Conservation (phyloP, 306 rosid species). For the Geum urbanum region DNA sequence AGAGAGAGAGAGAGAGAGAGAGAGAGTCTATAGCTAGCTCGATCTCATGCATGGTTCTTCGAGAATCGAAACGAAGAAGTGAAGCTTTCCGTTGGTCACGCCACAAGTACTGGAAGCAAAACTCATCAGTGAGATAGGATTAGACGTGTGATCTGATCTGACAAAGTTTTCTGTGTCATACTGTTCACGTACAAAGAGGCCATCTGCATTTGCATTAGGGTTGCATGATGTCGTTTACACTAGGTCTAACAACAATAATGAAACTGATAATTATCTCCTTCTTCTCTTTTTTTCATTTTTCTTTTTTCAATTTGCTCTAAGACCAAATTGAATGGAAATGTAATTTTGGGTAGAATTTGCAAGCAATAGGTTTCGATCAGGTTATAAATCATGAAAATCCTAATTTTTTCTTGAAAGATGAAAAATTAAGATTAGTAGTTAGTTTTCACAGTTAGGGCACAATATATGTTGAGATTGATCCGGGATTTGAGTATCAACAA, state of each 20-base stretch:
- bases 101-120: conserved; percentile 3
- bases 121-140: not conserved
- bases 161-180: conserved; percentile 3
- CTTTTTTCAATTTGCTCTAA: not conserved
- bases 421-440: too few relatives aligned
- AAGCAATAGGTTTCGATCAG: too few relatives aligned
- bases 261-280: not conserved
- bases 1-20: not conserved
- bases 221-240: not conserved
- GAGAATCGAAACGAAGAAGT: not conserved
- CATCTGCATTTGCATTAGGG: not conserved
- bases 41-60: not conserved
- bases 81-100: conserved; percentile 1
- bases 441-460: too few relatives aligned
- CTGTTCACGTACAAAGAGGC: not conserved
- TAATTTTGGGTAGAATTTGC: too few relatives aligned
- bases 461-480: too few relatives aligned
- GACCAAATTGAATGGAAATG: not conserved
- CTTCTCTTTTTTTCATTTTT: not conserved
- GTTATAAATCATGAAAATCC: too few relatives aligned
- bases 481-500: too few relatives aligned
- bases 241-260: not conserved
- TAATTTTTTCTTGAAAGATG: too few relatives aligned
- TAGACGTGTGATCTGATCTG: conserved; percentile 7
- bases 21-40: not conserved